Percentiles rank a stretch among this genome's conserved stretches.
Conservation (phyloP, 768 basidiomycete species). For the Clitopilus passeckerianus region DNA sequence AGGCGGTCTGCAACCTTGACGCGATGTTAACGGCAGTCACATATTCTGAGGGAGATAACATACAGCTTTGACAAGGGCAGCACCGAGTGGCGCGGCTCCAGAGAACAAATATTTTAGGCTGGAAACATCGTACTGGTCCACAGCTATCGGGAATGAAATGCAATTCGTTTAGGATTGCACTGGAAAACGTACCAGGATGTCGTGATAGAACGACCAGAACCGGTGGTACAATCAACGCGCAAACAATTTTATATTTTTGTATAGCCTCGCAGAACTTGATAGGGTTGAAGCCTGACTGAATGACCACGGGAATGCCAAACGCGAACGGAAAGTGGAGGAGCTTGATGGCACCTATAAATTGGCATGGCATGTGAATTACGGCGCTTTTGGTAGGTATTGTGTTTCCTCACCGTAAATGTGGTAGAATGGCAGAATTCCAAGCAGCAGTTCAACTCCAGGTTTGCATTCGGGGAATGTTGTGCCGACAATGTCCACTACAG, state of each 20-base stretch:
- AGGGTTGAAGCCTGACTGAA: constrained; percentile 72
- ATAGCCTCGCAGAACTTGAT: constrained; percentile 60
- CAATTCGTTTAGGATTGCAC: not conserved
- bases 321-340: constrained; percentile 56
- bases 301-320: constrained; percentile 43
- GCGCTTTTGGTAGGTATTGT: not conserved
- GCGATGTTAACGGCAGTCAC: not conserved
- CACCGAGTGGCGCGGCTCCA: constrained; percentile 79
- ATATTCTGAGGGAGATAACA: constrained; percentile 13
- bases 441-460: constrained; percentile 40
- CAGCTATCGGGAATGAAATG: constrained; percentile 28
- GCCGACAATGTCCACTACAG: constrained; percentile 47
- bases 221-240: constrained; percentile 69
- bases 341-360: constrained; percentile 47
- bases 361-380: not conserved
- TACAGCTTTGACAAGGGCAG: constrained; percentile 51
- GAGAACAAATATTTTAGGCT: constrained; percentile 55
- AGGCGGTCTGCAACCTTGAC: constrained; percentile 33
- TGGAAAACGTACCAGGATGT: constrained; percentile 44
- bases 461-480: constrained; percentile 36
- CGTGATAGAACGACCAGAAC: constrained; percentile 74
- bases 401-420: constrained; percentile 34
- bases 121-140: constrained; percentile 63
- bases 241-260: constrained; percentile 57
- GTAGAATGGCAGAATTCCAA: constrained; percentile 63